A percentile compares a stretch with the other conserved stretches of the same genome.
phyloP scores from a whole-genome alignment of 768 basidiomycete genomes.

The Pleurotus salmoneostramineus region DNA sequence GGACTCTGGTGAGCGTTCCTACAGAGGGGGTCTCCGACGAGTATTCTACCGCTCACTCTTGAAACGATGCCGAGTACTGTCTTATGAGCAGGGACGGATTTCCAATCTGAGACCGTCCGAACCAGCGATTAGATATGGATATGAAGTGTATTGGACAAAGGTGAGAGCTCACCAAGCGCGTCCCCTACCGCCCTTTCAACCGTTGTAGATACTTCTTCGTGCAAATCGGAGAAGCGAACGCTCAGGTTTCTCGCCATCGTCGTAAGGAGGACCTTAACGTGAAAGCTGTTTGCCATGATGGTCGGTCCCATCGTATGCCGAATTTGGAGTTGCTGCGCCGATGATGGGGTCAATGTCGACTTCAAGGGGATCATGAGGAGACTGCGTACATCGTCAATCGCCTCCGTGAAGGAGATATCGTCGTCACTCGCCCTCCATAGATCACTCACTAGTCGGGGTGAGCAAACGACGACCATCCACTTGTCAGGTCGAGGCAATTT shows the following conservation, averaged over 20 bases:
- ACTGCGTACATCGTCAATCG: constrained; percentile 21
- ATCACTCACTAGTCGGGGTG: constrained; percentile 23
- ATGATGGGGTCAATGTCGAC: neutral
- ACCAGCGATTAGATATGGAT: no score
- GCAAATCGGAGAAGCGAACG: constrained; percentile 29
- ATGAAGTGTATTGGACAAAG: no score
- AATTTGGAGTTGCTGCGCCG: constrained; percentile 22
- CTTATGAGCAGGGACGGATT: no score
- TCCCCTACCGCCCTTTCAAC: constrained; percentile 20
- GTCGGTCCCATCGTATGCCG: constrained; percentile 29
- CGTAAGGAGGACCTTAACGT: constrained; percentile 29
- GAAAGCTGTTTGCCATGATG: constrained; percentile 28
- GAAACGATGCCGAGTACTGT: no score
- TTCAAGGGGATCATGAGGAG: neutral
- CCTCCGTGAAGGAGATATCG: constrained; percentile 21
- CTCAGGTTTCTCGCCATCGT: constrained; percentile 30
- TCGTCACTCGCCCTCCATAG: constrained; percentile 27
- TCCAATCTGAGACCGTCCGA: no score
- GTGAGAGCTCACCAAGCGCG: no score
- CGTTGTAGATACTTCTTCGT: constrained; percentile 41
- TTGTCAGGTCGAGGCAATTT: constrained; percentile 19
- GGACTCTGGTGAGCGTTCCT: no score
- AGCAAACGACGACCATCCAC: constrained; percentile 28
- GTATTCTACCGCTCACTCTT: no score
- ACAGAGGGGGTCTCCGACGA: no score